These are phyloP conservation scores for Blastomyces parvus DNA, from an alignment of 2,329 filamentous ascomycete genomes.

Conservation along the genomic window DNA sequence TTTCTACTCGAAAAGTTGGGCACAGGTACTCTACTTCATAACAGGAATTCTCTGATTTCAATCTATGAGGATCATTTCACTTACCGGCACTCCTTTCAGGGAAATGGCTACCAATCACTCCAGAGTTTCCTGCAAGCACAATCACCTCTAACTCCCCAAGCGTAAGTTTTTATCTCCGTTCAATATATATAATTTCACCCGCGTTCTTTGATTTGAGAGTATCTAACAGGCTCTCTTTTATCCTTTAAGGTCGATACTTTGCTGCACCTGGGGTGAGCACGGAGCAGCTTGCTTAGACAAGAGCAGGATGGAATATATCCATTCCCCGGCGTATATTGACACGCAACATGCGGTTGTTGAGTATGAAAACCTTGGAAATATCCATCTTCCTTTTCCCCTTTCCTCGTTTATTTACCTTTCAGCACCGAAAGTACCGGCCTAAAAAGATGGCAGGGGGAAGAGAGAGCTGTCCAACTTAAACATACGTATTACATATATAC, in stretches of 20 bases:
- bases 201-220: background rate
- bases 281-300: constrained; percentile 43
- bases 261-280: constrained; percentile 52
- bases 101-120: constrained; percentile 37
- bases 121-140: constrained; percentile 44
- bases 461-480: no score
- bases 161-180: constrained; percentile 33
- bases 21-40: constrained; percentile 46
- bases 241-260: constrained; percentile 36
- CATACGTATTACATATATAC: constrained; percentile 4
- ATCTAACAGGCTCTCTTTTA: background rate
- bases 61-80: background rate
- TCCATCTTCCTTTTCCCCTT: no score
- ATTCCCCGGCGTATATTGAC: constrained; percentile 37
- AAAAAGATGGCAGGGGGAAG: no score
- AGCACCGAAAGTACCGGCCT: no score
- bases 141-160: constrained; percentile 32
- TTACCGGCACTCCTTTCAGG: constrained; percentile 14
- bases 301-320: constrained; percentile 27
- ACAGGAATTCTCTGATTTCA: background rate
- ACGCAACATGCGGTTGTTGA: constrained; percentile 41
- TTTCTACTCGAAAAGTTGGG: constrained; percentile 66
- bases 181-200: background rate
- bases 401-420: no score
- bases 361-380: background rate